Conservation (phyloP, 176 grass and related monocot species). For the Rhipidocladum racemiflorum region DNA sequence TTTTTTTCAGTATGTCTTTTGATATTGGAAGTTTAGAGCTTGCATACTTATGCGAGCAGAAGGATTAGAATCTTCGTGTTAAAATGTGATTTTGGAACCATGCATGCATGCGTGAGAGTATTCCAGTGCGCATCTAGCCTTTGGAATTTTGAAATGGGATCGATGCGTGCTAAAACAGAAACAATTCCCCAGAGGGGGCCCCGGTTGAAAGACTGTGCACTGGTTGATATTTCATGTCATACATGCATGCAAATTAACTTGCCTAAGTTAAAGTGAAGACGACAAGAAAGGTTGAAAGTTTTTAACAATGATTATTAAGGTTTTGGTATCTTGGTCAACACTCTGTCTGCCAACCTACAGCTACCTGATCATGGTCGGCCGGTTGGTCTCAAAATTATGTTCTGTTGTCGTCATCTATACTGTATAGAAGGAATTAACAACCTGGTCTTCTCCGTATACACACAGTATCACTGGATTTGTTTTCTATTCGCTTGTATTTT, state of each 20-base stretch:
- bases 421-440: too few relatives aligned
- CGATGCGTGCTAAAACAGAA: too few relatives aligned
- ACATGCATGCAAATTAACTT: neutral
- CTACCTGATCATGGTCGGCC: neutral
- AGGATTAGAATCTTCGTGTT: neutral
- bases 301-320: neutral
- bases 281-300: neutral
- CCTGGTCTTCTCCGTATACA: too few relatives aligned
- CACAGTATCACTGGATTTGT: neutral
- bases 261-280: neutral
- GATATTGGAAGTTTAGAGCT: neutral
- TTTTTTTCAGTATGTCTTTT: neutral
- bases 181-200: too few relatives aligned
- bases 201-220: too few relatives aligned
- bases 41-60: neutral
- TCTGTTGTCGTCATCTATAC: neutral
- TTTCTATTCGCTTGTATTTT: neutral
- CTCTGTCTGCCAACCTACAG: neutral
- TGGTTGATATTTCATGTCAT: constrained; percentile 22
- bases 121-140: neutral
- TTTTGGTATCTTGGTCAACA: neutral
- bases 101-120: neutral
- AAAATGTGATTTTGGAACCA: neutral
- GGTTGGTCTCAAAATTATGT: neutral
- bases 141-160: neutral